Percentiles rank a stretch among this genome's conserved stretches.
Evolutionary conservation across 169 alveolate species (phyloP).

Genomic region (Plasmodium vivax): DNA sequence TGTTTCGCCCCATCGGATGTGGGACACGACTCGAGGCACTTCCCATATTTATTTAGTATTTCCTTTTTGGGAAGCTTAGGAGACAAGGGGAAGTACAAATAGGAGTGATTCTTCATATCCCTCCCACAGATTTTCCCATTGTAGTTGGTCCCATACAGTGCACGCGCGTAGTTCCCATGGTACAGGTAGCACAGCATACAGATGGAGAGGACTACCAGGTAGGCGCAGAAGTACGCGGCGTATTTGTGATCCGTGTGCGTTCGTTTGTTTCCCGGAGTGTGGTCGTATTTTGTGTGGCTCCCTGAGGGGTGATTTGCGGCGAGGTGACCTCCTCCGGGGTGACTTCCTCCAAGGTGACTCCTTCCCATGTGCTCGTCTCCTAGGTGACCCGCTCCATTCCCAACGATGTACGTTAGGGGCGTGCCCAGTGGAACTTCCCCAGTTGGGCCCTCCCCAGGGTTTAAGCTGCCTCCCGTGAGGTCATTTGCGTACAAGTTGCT

Average conservation of each 20-base stretch:
- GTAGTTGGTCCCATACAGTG: slow-evolving; percentile 58
- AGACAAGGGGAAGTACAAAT: slow-evolving; percentile 56
- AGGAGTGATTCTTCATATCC: not conserved
- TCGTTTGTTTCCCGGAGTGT: not conserved
- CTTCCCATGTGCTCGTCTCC: not conserved
- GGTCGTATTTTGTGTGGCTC: not conserved
- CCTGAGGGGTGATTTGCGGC: no score
- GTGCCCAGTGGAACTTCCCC: slow-evolving; percentile 10
- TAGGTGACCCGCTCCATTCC: not conserved
- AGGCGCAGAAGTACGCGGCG: not conserved
- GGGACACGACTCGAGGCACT: slow-evolving; percentile 60
- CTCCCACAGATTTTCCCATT: slow-evolving; percentile 58
- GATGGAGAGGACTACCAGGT: not conserved
- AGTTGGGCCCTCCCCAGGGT: not conserved
- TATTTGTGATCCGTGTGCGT: slow-evolving; percentile 40
- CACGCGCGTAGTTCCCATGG: slow-evolving; percentile 46
- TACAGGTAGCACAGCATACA: slow-evolving; percentile 21
- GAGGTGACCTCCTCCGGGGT: not conserved
- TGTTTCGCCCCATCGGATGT: slow-evolving; percentile 1
- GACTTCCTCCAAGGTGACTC: not conserved
- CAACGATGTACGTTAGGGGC: slow-evolving; percentile 31
- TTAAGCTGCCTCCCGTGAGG: not conserved
- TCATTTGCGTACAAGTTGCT: slow-evolving; percentile 23
- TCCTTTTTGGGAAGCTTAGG: slow-evolving; percentile 41
- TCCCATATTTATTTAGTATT: slow-evolving; percentile 35